Evolutionary conservation across 768 basidiomycete species (phyloP).

Genomic region (Amanita exitialis): DNA sequence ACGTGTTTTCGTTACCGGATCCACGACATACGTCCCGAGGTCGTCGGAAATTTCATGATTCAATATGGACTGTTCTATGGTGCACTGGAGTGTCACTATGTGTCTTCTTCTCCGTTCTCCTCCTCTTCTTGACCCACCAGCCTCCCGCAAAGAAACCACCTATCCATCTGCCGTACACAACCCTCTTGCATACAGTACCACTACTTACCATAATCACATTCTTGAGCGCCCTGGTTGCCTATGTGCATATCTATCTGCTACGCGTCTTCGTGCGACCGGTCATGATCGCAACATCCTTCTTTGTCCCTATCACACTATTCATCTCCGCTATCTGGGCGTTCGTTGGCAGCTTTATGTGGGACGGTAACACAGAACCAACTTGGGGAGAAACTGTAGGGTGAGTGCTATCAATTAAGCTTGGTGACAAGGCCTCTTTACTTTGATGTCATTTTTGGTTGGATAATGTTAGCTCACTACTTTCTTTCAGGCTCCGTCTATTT

Average conservation of each 20-base stretch:
- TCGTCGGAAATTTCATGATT: constrained; percentile 67
- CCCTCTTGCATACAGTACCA: constrained; percentile 69
- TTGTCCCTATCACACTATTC: constrained; percentile 65
- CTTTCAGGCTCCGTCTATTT: constrained; percentile 59
- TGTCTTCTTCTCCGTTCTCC: constrained; percentile 51
- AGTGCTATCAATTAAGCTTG: constrained; percentile 16
- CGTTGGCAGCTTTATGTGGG: constrained; percentile 65
- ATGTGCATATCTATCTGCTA: constrained; percentile 65
- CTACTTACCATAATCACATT: constrained; percentile 65
- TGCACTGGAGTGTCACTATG: constrained; percentile 48
- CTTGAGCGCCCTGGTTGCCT: constrained; percentile 60
- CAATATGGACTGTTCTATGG: constrained; percentile 63
- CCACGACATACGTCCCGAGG: constrained; percentile 55
- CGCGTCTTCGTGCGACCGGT: constrained; percentile 79
- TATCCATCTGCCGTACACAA: constrained; percentile 47
- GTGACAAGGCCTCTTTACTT: not conserved
- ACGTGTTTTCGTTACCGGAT: constrained; percentile 72
- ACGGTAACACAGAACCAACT: constrained; percentile 42
- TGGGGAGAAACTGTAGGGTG: constrained; percentile 81
- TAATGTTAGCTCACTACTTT: not conserved
- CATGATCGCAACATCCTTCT: constrained; percentile 66
- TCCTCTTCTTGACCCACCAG: constrained; percentile 48
- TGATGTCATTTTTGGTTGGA: not conserved
- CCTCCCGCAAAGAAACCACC: constrained; percentile 22
- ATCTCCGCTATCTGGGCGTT: constrained; percentile 77